Percentiles rank a stretch among this genome's conserved stretches.
phyloP scores from a whole-genome alignment of 257 asterid species.

The Gentiana dahurica region DNA sequence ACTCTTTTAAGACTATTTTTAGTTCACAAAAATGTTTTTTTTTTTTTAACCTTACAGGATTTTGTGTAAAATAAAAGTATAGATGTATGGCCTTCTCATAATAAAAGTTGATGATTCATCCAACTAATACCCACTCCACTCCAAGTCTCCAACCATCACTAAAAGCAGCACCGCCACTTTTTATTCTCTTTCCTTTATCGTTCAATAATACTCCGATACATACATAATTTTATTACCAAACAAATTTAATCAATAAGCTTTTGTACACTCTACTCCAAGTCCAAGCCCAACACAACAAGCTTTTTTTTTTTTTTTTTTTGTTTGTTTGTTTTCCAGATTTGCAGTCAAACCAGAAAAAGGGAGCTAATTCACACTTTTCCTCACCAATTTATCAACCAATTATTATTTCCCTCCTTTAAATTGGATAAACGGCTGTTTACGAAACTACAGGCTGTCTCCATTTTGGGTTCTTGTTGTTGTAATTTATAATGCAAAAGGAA shows the following conservation, averaged over 20 bases:
- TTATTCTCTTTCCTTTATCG: conserved; percentile 6
- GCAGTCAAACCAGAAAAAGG: conserved; percentile 10
- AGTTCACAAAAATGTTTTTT: too few species aligned
- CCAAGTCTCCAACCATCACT: conserved; percentile 12
- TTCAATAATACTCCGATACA: too few species aligned
- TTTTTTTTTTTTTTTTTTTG: too few species aligned
- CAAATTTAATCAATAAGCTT: not conserved
- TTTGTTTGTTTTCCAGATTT: conserved; percentile 12
- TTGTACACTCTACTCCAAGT: conserved; percentile 5
- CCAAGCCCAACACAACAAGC: not conserved
- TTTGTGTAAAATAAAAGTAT: too few species aligned
- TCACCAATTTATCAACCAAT: not conserved
- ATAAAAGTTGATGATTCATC: not conserved
- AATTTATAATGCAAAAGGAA: conserved; percentile 42
- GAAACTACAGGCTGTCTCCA: conserved; percentile 2
- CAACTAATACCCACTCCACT: conserved; percentile 18
- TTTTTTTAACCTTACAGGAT: too few species aligned
- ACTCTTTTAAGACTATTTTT: too few species aligned
- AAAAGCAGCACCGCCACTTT: not conserved
- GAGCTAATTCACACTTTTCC: not conserved
- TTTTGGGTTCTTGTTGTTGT: conserved; percentile 2
- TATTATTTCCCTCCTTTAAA: conserved; percentile 2
- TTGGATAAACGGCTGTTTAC: conserved; percentile 3
- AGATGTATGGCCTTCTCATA: too few species aligned
- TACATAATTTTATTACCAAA: too few species aligned